Evolutionary conservation across 2,329 filamentous ascomycete species (phyloP).

Genomic region (Pseudogymnoascus verrucosus): DNA sequence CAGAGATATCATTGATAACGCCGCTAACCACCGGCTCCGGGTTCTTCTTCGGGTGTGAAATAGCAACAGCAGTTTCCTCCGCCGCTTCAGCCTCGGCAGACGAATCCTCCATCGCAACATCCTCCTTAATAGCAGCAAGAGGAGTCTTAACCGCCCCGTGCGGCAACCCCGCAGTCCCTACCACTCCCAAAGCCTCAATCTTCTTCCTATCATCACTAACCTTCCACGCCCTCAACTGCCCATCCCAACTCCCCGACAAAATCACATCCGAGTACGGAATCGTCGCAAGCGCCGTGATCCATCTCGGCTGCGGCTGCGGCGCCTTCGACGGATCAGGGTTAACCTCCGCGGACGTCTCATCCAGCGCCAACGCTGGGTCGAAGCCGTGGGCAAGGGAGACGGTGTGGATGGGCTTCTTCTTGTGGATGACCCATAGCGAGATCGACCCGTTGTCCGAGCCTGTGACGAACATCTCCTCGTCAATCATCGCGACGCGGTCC

Average conservation of each 20-base stretch:
- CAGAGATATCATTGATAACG: conserved; percentile 78
- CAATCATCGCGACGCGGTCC: conserved; percentile 85
- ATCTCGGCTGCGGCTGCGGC: conserved; percentile 63
- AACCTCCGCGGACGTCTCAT: conserved; percentile 65
- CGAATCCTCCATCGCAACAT: neutral
- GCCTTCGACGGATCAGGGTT: conserved; percentile 53
- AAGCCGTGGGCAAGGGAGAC: conserved; percentile 77
- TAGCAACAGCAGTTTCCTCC: neutral
- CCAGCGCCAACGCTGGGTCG: conserved; percentile 60
- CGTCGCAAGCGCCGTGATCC: conserved; percentile 81
- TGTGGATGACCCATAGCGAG: conserved; percentile 79
- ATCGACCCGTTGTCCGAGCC: conserved; percentile 86
- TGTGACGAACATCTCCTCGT: conserved; percentile 82
- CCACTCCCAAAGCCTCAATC: conserved; percentile 62
- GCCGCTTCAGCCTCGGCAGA: neutral
- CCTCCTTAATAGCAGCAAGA: neutral
- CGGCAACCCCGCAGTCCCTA: conserved; percentile 38
- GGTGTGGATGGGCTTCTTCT: conserved; percentile 88
- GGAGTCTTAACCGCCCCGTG: conserved; percentile 17
- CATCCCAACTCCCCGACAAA: conserved; percentile 91
- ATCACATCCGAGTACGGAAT: conserved; percentile 88
- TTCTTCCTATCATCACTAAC: conserved; percentile 74
- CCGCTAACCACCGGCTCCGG: conserved; percentile 39
- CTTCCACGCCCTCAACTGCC: conserved; percentile 76
- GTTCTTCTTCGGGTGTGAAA: conserved; percentile 12